Percentiles rank a stretch among this genome's conserved stretches.
phyloP scores from a whole-genome alignment of 176 grass and related monocot species.

The Poa pratensis region DNA sequence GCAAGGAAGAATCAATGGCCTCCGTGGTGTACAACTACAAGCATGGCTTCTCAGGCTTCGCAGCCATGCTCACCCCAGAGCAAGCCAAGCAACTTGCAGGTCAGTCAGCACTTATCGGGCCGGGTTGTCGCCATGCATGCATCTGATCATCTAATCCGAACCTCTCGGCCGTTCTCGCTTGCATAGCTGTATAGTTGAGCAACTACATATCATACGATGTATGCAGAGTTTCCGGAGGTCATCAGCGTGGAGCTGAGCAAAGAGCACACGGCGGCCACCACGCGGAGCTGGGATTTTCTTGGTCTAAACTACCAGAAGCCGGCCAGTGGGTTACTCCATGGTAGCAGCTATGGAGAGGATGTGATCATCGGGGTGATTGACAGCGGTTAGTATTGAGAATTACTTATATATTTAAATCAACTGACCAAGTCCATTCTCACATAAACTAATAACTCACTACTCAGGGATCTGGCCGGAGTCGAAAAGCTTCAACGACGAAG shows the following conservation, averaged over 20 bases:
- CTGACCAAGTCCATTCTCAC: no score
- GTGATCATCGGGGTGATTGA: not conserved
- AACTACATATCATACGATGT: not conserved
- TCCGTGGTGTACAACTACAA: conserved; percentile 69
- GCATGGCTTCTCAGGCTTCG: conserved; percentile 75
- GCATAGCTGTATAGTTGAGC: no score
- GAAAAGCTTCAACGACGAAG: conserved; percentile 34
- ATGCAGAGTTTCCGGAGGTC: not conserved
- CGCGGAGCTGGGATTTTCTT: not conserved
- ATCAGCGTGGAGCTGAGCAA: not conserved
- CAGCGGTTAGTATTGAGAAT: not conserved
- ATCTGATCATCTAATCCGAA: no score
- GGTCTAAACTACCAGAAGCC: not conserved
- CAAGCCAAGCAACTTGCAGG: conserved; percentile 58
- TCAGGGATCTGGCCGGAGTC: conserved; percentile 51
- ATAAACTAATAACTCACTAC: not conserved
- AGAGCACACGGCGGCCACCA: not conserved
- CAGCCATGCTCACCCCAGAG: conserved; percentile 55
- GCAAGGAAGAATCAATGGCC: conserved; percentile 12
- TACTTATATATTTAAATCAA: no score
- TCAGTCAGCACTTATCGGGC: not conserved
- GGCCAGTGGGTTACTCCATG: not conserved
- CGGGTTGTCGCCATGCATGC: no score
- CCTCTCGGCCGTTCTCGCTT: no score
- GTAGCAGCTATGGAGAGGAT: not conserved